These are phyloP conservation scores for Populus nigra DNA, from an alignment of 345 rosid genomes.

Conservation along the genomic window DNA sequence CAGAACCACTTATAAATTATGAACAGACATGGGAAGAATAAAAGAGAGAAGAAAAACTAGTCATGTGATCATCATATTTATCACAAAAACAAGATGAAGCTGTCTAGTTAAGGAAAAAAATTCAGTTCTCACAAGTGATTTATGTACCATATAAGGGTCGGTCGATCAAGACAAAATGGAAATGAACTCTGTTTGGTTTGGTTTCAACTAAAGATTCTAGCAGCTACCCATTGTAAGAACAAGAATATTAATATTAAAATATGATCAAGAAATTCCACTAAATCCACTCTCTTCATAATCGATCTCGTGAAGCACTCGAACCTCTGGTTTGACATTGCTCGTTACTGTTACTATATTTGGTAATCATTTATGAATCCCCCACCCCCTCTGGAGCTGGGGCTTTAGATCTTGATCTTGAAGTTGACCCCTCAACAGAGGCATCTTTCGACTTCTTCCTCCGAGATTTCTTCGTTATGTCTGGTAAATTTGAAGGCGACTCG, in stretches of 20 bases:
- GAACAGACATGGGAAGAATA: neutral
- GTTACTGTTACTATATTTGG: slow-evolving; percentile 11
- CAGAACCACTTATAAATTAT: neutral
- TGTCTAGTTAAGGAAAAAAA: slow-evolving; percentile 3
- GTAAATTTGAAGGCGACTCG: slow-evolving; percentile 26
- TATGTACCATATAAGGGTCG: neutral
- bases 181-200: neutral
- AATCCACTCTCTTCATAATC: slow-evolving; percentile 12
- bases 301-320: slow-evolving; percentile 21
- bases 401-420: slow-evolving; percentile 30
- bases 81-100: neutral
- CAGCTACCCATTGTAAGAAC: neutral
- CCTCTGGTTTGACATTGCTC: slow-evolving; percentile 8
- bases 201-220: slow-evolving; percentile 26
- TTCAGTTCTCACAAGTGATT: neutral
- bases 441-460: slow-evolving; percentile 46
- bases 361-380: slow-evolving; percentile 38
- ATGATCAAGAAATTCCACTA: slow-evolving; percentile 15
- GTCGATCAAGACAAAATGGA: neutral
- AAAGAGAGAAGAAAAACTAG: neutral
- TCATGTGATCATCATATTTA: neutral
- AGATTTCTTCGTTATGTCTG: slow-evolving; percentile 33
- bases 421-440: slow-evolving; percentile 8
- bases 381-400: slow-evolving; percentile 21
- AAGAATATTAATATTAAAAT: neutral